Base-by-base conservation (phyloP, 345 rosid species). In the Lepidium africanum region DNA sequence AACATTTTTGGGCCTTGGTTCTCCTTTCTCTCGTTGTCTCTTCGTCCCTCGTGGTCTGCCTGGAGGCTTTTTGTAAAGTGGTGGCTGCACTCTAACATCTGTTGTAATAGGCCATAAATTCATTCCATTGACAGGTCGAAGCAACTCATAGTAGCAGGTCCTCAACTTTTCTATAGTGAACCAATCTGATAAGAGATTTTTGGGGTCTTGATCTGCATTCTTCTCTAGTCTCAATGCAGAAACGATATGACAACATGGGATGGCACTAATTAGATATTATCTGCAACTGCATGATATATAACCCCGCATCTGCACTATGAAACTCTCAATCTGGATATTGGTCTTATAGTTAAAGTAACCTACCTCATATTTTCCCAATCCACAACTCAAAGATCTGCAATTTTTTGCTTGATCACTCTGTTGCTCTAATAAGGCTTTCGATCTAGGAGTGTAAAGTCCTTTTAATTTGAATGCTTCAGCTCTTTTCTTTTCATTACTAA, bases 121-220 rank as follows among this genome's bases (percentile, higher is more conserved):
- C 11, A 39, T 58, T 0, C 35, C 47, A 21, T 39, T 58, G 0
- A 58, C 47, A 0, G 13, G 63, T 7, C 13, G 1, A 0, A 56
- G 32, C 6, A 1, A 2, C 6, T 12, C 7, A 0, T 9, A 0
- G 0, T 38, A 57, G 1, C 33, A 21, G 0, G 0, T 4, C 11
- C 6, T 6, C 1, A 57, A n/a, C 2, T 13, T 21, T 2, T 38
- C 33, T 1, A 2, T 1, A 0, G 10, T 21, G 17, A 38, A 58
- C 47, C 47, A 58, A 0, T 27, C 0, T 1, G 27, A 14, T 19
- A 1, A 19, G 3, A 12, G 4, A 0, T 17, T 58, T 3, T 39
- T 58, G 0, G 63, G 35, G 1, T 58, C 63, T 7, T 38, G 35
- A 0, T 39, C 19, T 1, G 2, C 12, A 16, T 6, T 1, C 10